phyloP scores from a whole-genome alignment of 2,329 filamentous ascomycete species.

The Penicillium digitatum region DNA sequence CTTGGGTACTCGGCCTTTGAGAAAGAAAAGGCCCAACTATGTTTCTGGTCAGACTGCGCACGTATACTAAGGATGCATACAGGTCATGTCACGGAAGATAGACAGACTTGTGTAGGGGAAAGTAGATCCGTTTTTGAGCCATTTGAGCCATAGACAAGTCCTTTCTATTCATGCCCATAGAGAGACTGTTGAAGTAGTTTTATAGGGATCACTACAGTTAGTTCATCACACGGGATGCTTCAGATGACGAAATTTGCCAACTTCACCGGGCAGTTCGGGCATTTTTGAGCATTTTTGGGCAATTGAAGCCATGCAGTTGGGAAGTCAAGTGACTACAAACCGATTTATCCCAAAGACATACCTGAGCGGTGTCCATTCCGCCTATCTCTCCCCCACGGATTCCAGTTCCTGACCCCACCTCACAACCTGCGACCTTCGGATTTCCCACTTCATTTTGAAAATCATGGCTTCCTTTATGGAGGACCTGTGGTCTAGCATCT shows the following conservation, averaged over 20 bases:
- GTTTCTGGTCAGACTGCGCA: not conserved
- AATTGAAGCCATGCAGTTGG: not conserved
- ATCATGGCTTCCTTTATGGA: constrained; percentile 56
- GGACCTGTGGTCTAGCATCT: constrained; percentile 86
- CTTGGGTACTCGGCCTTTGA: not conserved
- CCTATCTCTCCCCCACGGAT: constrained; percentile 16
- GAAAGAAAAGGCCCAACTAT: not conserved
- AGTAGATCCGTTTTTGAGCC: not conserved
- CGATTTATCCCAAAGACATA: not conserved
- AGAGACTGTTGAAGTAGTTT: too few species aligned
- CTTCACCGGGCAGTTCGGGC: not conserved
- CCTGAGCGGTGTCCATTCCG: constrained; percentile 1
- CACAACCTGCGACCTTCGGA: constrained; percentile 13
- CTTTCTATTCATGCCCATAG: not conserved
- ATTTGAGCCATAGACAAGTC: not conserved
- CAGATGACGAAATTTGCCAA: not conserved
- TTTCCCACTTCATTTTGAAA: constrained; percentile 9
- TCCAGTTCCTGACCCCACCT: constrained; percentile 17
- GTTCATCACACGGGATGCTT: not conserved
- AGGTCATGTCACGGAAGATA: not conserved
- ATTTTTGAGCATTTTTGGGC: too few species aligned
- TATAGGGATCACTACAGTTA: not conserved
- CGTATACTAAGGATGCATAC: not conserved
- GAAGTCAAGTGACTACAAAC: not conserved
- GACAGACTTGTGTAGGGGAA: not conserved